Percentiles rank a stretch among this genome's conserved stretches.
phyloP scores from a whole-genome alignment of 768 basidiomycete species.

The Pisolithus albus region DNA sequence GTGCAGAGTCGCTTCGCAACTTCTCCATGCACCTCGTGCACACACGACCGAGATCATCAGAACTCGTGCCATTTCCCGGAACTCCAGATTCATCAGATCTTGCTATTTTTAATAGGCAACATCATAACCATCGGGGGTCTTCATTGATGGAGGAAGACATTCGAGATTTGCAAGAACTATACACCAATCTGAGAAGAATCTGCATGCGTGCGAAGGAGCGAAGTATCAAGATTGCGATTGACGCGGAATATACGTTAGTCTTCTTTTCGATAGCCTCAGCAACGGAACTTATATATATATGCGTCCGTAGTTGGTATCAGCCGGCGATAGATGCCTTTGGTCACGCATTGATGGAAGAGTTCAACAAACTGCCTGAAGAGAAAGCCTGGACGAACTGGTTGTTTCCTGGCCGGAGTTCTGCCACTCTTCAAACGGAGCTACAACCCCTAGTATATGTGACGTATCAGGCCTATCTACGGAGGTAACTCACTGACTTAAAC shows the following conservation, averaged over 20 bases:
- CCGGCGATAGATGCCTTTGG: constrained; percentile 83
- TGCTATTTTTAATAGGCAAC: constrained; percentile 34
- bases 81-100: constrained; percentile 55
- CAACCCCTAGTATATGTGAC: constrained; percentile 79
- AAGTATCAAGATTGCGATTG: constrained; percentile 67
- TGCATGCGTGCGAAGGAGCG: constrained; percentile 55
- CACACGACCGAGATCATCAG: constrained; percentile 29
- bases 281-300: neutral
- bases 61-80: constrained; percentile 60
- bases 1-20: constrained; percentile 51
- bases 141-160: constrained; percentile 52
- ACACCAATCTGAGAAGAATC: constrained; percentile 55
- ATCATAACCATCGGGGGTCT: constrained; percentile 10
- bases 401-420: neutral
- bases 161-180: constrained; percentile 50
- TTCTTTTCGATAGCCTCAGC: neutral
- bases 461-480: constrained; percentile 81
- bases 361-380: constrained; percentile 46
- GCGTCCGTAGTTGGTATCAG: constrained; percentile 44
- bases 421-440: constrained; percentile 15
- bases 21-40: constrained; percentile 53
- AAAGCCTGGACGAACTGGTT: constrained; percentile 2
- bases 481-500: constrained; percentile 33
- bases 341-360: constrained; percentile 65
- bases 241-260: constrained; percentile 73